Conservation (phyloP, 108 stramenopile species). For the Cylindrotheca closterium region DNA sequence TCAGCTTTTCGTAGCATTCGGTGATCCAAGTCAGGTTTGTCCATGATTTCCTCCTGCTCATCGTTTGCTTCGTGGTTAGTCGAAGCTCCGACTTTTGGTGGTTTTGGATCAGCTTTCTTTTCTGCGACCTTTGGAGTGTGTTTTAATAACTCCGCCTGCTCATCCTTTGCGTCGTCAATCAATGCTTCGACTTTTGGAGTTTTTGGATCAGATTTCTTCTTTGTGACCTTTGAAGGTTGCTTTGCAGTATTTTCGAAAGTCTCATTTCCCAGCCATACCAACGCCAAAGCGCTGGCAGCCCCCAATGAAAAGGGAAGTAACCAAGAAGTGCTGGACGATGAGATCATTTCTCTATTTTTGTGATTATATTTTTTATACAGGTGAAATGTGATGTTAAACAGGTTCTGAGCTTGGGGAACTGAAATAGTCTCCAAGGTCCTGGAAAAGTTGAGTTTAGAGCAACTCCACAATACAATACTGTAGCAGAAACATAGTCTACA, state of each 20-base stretch:
- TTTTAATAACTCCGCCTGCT: no score
- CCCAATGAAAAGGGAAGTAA: slow-evolving; percentile 29
- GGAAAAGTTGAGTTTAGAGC: no score
- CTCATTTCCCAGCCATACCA: slow-evolving; percentile 16
- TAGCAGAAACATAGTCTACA: no score
- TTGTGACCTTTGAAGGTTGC: neutral
- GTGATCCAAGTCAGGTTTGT: slow-evolving; percentile 61
- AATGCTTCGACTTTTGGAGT: neutral
- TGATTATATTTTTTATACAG: no score
- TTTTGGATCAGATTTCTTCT: neutral
- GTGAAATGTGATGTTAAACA: no score
- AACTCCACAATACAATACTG: no score
- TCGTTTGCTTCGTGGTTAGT: neutral
- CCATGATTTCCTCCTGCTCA: slow-evolving; percentile 36
- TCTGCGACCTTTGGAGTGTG: no score
- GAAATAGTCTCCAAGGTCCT: no score
- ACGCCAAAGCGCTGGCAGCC: slow-evolving; percentile 22
- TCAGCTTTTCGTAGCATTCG: slow-evolving; percentile 87
- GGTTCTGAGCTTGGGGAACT: no score
- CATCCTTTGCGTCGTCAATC: neutral
- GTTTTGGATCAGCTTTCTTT: no score
- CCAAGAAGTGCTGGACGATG: slow-evolving; percentile 22
- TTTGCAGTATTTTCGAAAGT: neutral
- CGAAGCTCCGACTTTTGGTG: neutral
- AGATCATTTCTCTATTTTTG: no score